Conservation (phyloP, 2,329 filamentous ascomycete species). For the Hirsutella rhossiliensis region DNA sequence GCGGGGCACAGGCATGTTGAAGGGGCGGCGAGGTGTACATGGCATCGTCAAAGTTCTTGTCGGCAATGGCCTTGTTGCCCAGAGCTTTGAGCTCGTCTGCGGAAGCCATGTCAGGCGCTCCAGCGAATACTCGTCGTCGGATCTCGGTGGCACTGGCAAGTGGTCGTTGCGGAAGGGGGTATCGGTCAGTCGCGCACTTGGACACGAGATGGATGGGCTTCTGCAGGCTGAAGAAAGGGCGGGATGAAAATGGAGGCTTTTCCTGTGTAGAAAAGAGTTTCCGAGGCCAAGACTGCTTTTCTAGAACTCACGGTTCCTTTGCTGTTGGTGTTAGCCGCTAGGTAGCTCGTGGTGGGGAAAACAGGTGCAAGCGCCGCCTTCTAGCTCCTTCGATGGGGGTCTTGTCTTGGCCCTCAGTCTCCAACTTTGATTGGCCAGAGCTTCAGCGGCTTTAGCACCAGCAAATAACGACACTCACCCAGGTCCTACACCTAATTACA, state of each 20-base stretch:
- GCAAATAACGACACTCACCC: no score
- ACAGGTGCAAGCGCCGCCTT: conserved; percentile 13
- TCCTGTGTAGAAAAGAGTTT: no score
- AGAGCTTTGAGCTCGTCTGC: conserved; percentile 84
- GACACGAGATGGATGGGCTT: no score
- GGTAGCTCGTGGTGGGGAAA: conserved; percentile 1
- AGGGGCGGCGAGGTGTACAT: conserved; percentile 56
- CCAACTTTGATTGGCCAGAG: conserved; percentile 17
- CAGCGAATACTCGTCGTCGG: neutral
- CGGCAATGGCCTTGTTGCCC: conserved; percentile 96
- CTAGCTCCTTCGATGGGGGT: conserved; percentile 30
- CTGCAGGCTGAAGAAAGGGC: no score
- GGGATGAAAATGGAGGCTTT: no score
- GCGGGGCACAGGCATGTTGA: no score
- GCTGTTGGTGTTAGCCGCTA: neutral
- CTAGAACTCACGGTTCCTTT: no score
- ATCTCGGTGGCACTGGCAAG: neutral
- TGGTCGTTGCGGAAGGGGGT: no score
- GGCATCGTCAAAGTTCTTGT: conserved; percentile 92
- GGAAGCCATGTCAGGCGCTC: conserved; percentile 34
- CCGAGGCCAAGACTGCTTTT: no score
- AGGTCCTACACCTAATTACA: no score
- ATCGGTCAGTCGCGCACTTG: no score
- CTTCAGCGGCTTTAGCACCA: neutral
- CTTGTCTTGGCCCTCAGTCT: conserved; percentile 8